Evolutionary conservation across 164 flowering plant genomes (phyloP).

Genomic region (Vitis rupestris): DNA sequence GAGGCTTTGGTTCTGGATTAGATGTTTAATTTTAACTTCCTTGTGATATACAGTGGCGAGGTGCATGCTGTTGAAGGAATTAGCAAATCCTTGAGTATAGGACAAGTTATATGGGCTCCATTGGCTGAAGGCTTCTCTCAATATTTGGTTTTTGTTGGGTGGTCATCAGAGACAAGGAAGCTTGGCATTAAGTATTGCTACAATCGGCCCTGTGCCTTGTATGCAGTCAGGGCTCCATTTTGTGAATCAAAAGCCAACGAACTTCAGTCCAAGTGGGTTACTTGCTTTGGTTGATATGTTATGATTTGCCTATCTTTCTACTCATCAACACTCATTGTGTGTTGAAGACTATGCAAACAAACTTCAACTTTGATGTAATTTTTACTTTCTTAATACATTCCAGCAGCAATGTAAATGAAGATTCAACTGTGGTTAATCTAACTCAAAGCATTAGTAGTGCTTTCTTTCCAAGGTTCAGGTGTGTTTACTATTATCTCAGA

Average conservation of each 20-base stretch:
- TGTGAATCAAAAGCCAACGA: conserved; percentile 29
- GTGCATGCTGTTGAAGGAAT: conserved; percentile 67
- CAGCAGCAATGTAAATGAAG: conserved; percentile 40
- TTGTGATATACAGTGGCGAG: conserved; percentile 63
- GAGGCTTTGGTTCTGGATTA: conserved; percentile 1
- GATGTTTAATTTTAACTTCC: conserved; percentile 7
- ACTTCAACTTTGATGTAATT: not conserved
- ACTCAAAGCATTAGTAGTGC: conserved; percentile 83
- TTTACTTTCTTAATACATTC: conserved; percentile 10
- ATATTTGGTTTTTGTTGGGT: conserved; percentile 88
- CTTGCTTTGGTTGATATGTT: not conserved
- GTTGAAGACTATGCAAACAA: too few species aligned
- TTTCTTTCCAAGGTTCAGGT: conserved; percentile 88
- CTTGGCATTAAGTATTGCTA: conserved; percentile 93
- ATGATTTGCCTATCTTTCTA: not conserved
- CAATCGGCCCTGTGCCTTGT: conserved; percentile 88
- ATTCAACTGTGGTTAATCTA: conserved; percentile 36
- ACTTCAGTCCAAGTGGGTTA: conserved; percentile 40
- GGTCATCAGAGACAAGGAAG: conserved; percentile 74
- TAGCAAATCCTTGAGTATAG: conserved; percentile 67
- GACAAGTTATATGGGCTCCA: conserved; percentile 98
- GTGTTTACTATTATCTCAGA: conserved; percentile 4
- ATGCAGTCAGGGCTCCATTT: conserved; percentile 61
- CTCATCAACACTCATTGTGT: too few species aligned
- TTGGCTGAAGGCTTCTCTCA: conserved; percentile 32